Evolutionary conservation across 2,329 filamentous ascomycete genomes (phyloP).

Genomic region (Aspergillus japonicus): DNA sequence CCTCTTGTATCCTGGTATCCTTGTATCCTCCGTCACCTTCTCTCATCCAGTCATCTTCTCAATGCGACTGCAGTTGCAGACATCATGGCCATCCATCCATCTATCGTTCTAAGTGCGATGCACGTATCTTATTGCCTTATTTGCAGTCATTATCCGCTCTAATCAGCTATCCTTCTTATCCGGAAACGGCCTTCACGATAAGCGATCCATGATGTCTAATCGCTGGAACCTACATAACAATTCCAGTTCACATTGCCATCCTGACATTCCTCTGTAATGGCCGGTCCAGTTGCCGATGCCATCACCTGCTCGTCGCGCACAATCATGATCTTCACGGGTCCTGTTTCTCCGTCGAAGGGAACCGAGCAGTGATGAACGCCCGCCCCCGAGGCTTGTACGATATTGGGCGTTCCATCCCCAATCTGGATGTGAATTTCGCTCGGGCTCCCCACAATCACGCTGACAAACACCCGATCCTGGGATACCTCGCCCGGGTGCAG

Average conservation of each 20-base stretch:
- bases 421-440: conserved; percentile 32
- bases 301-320: conserved; percentile 24
- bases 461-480: conserved; percentile 35
- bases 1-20: background rate
- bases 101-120: too few species aligned
- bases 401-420: conserved; percentile 22
- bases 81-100: too few species aligned
- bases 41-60: too few species aligned
- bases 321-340: conserved; percentile 29
- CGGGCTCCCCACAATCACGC: conserved; percentile 25
- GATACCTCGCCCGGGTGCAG: conserved; percentile 28
- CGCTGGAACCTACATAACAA: conserved; percentile 36
- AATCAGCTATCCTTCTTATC: background rate
- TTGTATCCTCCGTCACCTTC: too few species aligned
- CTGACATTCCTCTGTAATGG: conserved; percentile 28
- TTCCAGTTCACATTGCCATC: conserved; percentile 37
- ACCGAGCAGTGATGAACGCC: conserved; percentile 36
- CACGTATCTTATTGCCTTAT: too few species aligned
- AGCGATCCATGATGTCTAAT: conserved; percentile 4
- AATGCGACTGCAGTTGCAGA: too few species aligned
- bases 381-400: conserved; percentile 19
- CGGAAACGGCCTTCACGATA: background rate
- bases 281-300: conserved; percentile 26
- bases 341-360: conserved; percentile 31
- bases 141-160: too few species aligned